Evolutionary conservation across 441 rosid species (phyloP), one percentile per base, ranked within the genome.

Genomic region (Theobroma grandiflorum): DNA sequence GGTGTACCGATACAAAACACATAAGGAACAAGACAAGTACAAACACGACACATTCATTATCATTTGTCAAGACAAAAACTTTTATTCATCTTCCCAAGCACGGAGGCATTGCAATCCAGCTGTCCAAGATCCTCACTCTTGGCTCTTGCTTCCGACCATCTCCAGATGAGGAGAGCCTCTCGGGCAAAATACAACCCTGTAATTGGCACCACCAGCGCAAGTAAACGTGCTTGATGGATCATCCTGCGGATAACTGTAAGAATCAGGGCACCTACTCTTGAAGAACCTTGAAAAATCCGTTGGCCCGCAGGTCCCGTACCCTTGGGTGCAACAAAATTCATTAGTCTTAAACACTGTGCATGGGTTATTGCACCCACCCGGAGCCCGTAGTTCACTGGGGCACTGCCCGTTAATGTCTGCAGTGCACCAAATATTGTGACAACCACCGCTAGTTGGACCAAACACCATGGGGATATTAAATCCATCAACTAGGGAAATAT

Each of bases 191-290:
- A 77, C 74, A 6, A 77, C 74, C 31, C 61, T 77, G 58, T 77
- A 92, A 65, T 87, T 81, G 18, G 86, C 69, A 33, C 90, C 88
- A 10, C 69, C 65, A 37, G 83, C 76, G 68, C 92, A 92, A 63
- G 92, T 88, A 58, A 91, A 89, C 58, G 87, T 81, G 68, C 94
- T 90, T 3, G 88, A 35, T 7, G 83, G 87, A 33, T 90, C 92
- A 68, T 90, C 94, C 40, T 89, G 80, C n/a, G 95, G 92, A 18
- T 88, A 90, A 61, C 93, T 89, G 53, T 88, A 90, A 16, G 95
- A 88, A 84, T 91, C 90, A 0, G 80, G 87, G 63, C 93, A 90
- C 33, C 82, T 84, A 0, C 63, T n/a, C 83, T 92, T 89, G 75
- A 90, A 92, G 66, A 79, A 92, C 58, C 42, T 85, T 6, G 94